Evolutionary conservation across 1,284 basidiomycete genomes (phyloP), one percentile per base, ranked within the genome.

Genomic region (Athelia sp.): DNA sequence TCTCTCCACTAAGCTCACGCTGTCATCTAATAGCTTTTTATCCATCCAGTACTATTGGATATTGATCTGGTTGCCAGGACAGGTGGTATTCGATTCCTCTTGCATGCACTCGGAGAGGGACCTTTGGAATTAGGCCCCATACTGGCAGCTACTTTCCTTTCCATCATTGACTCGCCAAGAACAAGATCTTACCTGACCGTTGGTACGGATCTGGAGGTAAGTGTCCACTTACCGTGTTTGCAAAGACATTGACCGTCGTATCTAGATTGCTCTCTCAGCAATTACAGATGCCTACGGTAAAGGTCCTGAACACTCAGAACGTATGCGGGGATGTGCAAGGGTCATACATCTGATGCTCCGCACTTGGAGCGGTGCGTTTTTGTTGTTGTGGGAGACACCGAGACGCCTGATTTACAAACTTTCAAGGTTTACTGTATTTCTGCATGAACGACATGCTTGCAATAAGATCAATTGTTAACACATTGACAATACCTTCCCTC

Each of bases 201-300:
- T 4, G 93, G 94, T 2, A 81, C 84, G 14, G 97, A 99, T 65
- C 70, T 99, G 32, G 96, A 98, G 78, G 93, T 93, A 58, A 45
- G 73, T 60, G 26, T 8, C n/a, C 26, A 38, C 8, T 44, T 38
- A 8, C 11, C 23, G 43, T 46, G 11, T 43, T 22, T 17, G 11
- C 31, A 9, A 18, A 32, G 49, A 32, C 23, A 45, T 32, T 22
- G 47, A 45, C 38, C 51, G 51, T 51, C 59, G 56, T 55, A 56
- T 50, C 40, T 44, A 94, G 92, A 84, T 92, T 57, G 87, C 87
- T 0, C 70, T 97, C 3, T 87, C 90, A 15, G 88, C 88, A 4
- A 81, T 97, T 47, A 97, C 93, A 0, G 95, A 98, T 65, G 87
- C 90, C 0, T 94, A 94, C 56, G 91, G 90, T 4, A 90, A 90